A percentile compares a stretch with the other conserved stretches of the same genome.
Evolutionary conservation across 495 filamentous ascomycete species (phyloP).

Genomic region (Margaritispora aquatica): DNA sequence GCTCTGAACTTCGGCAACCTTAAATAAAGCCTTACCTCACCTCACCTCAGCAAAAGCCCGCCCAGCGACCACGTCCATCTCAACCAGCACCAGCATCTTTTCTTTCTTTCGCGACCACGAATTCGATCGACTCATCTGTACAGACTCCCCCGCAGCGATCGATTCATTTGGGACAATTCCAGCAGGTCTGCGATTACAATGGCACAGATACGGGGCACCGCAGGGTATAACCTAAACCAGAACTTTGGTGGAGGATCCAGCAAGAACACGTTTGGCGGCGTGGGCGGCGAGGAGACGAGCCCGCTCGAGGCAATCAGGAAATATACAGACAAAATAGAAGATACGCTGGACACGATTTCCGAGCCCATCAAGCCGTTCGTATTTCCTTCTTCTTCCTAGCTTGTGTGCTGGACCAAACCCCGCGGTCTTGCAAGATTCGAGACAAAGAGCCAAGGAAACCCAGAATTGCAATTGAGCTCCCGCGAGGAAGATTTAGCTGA

Average conservation of each 20-base stretch:
- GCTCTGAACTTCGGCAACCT: background rate
- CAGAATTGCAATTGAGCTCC: background rate
- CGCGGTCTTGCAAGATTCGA: background rate
- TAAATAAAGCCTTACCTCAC: background rate
- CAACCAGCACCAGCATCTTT: background rate
- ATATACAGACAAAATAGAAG: constrained; percentile 97
- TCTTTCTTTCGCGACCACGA: background rate
- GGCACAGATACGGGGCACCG: constrained; percentile 95
- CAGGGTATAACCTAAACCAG: constrained; percentile 87
- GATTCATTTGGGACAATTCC: constrained; percentile 12
- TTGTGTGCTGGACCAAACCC: background rate
- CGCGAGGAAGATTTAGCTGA: background rate
- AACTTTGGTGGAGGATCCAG: constrained; percentile 63
- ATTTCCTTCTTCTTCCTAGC: background rate
- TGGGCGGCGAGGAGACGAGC: no score
- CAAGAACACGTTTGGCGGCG: constrained; percentile 58
- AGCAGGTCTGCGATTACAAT: constrained; percentile 40
- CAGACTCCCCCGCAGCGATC: background rate
- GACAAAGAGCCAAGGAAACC: background rate
- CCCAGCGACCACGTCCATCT: background rate
- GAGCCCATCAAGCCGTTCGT: constrained; percentile 95
- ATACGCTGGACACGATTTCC: constrained; percentile 79
- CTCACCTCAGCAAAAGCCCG: background rate
- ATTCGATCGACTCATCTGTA: background rate
- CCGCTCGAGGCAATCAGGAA: constrained; percentile 86